Percentiles rank a stretch among this genome's conserved stretches.
phyloP scores from a whole-genome alignment of 2,329 filamentous ascomycete species.

The Volutella citrinella region DNA sequence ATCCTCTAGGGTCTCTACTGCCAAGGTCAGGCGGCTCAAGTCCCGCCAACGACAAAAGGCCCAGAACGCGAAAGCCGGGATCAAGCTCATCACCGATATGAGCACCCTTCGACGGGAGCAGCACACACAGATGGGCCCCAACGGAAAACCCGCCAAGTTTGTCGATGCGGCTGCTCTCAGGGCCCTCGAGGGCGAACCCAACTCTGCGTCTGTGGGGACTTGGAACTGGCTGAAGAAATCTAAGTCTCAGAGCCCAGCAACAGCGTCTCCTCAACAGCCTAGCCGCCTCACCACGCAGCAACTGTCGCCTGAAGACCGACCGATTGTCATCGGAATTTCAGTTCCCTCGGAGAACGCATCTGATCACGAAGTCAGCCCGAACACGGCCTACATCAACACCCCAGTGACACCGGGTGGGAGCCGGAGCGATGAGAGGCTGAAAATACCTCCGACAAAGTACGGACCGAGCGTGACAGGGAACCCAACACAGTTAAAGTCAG shows the following conservation, averaged over 20 bases:
- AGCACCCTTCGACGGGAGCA: conserved; percentile 45
- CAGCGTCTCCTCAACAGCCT: conserved; percentile 25
- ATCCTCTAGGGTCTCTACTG: conserved; percentile 35
- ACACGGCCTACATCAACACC: conserved; percentile 45
- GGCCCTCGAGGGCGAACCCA: conserved; percentile 56
- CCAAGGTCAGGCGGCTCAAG: conserved; percentile 46
- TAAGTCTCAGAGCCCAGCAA: conserved; percentile 27
- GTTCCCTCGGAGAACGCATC: conserved; percentile 47
- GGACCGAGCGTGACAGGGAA: conserved; percentile 25
- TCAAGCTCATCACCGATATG: conserved; percentile 70
- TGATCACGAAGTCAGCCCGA: conserved; percentile 42
- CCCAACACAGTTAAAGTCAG: conserved; percentile 40
- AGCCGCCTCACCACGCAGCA: conserved; percentile 35
- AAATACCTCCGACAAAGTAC: conserved; percentile 11
- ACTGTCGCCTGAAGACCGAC: conserved; percentile 66
- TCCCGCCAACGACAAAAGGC: conserved; percentile 60
- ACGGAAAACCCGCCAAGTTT: conserved; percentile 42
- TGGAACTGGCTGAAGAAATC: conserved; percentile 54
- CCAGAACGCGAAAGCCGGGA: conserved; percentile 60
- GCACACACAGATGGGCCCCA: conserved; percentile 27
- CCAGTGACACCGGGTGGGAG: no score
- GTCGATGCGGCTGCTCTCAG: conserved; percentile 58
- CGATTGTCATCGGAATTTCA: conserved; percentile 70
- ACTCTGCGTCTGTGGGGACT: conserved; percentile 51
- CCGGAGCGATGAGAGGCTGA: conserved; percentile 30